Base-by-base conservation (phyloP, 345 rosid species). In the Theobroma cacao region DNA sequence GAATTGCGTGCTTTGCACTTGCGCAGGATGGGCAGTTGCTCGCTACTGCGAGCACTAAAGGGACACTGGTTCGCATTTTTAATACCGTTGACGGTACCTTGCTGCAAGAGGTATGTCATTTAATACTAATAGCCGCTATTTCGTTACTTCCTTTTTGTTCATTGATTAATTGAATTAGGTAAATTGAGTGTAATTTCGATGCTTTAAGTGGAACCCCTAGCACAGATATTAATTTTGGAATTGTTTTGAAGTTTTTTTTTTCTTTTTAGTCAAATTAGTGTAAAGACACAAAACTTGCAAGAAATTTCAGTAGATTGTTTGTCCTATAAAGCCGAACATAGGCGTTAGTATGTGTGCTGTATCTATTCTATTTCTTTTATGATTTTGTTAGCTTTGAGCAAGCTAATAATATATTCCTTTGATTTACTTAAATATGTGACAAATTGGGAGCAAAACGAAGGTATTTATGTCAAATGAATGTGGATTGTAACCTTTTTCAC, bases 11-110 rank as follows among this genome's bases (percentile, higher is more conserved):
- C 87, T 92, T 96, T 1, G 88, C 95, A 2, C 88, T 96, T 47
- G 80, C 98, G 2, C 94, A 90, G 80, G 98, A 96, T 72, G 99
- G 99, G 0, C 90, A 85, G 80, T 84, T 91, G 80, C 89, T 96
- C 12, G 99, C 98, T 1, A 96, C 99, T 0, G 86, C 95, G 4
- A 96, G 98, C 88, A 86, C 91, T 0, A 96, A 94, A 80, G 99
- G 99, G 38, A 96, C 99, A 52, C 86, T 97, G 7, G 83, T 97
- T 83, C 87, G 98, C 75, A 68, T 97, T 33, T 94, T 88, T 48
- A 91, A 91, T 83, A 89, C 98, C 1, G 83, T 84, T 36, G 97
- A 94, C 72, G 98, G 98, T 0, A 85, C 91, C 71, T 81, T 94
- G 76, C 83, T 92, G 33, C 97, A 89, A 84, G 99, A 97, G 98